These are phyloP conservation scores for Cladophialophora carrionii DNA, from an alignment of 2,329 filamentous ascomycete genomes.

Conservation along the genomic window DNA sequence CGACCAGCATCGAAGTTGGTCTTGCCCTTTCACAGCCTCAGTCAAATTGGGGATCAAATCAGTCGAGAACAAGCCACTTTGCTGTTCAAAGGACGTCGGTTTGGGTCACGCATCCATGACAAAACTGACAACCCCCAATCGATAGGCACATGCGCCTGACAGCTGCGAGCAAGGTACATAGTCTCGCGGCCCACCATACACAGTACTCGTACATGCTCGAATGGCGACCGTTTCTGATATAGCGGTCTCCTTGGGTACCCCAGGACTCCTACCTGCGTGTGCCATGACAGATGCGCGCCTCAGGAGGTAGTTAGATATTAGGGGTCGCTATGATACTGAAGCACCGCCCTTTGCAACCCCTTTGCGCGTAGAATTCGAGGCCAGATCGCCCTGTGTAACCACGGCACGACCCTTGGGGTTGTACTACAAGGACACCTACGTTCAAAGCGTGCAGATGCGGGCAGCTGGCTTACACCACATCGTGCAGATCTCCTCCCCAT, in stretches of 20 bases:
- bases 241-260: neutral
- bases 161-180: neutral
- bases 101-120: constrained; percentile 7
- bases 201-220: neutral
- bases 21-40: constrained; percentile 15
- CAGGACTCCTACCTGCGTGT: neutral
- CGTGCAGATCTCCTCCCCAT: constrained; percentile 11
- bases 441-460: constrained; percentile 3
- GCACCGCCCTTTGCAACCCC: neutral
- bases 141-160: neutral
- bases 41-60: constrained; percentile 2
- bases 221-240: neutral
- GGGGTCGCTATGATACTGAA: neutral
- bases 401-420: constrained; percentile 11
- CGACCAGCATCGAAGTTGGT: neutral
- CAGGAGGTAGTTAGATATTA: neutral
- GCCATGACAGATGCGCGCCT: neutral
- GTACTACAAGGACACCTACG: constrained; percentile 11
- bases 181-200: neutral
- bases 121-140: constrained; percentile 7
- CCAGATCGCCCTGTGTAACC: constrained; percentile 2
- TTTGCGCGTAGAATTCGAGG: neutral
- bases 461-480: constrained; percentile 3
- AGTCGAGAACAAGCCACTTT: constrained; percentile 17
- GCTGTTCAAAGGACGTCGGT: constrained; percentile 4